phyloP scores from a whole-genome alignment of 2,329 filamentous ascomycete genomes.

The Zasmidium cellare region DNA sequence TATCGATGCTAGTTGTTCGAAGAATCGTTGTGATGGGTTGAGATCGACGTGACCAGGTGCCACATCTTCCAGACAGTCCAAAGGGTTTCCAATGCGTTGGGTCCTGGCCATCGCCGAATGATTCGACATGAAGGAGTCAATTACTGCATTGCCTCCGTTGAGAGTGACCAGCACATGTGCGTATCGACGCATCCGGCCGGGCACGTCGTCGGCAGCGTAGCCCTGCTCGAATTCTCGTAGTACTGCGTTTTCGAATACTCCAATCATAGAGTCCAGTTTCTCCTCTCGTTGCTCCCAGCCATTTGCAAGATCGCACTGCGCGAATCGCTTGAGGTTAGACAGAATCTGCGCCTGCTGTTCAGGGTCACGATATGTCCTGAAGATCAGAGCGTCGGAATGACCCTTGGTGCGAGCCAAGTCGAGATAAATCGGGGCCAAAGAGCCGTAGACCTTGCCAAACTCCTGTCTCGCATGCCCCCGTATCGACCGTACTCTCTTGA shows the following conservation, averaged over 20 bases:
- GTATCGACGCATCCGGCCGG: constrained; percentile 85
- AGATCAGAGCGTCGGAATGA: constrained; percentile 79
- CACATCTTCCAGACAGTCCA: constrained; percentile 76
- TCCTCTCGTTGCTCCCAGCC: constrained; percentile 72
- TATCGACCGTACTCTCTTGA: constrained; percentile 73
- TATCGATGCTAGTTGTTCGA: constrained; percentile 70
- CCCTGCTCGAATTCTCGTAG: constrained; percentile 90
- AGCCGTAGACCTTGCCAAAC: constrained; percentile 87
- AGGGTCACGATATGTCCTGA: constrained; percentile 82
- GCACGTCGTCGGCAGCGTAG: constrained; percentile 83
- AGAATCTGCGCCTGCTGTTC: constrained; percentile 90
- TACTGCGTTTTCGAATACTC: constrained; percentile 87
- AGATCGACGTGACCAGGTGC: constrained; percentile 69
- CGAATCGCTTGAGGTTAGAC: constrained; percentile 74
- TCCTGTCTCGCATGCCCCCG: constrained; percentile 84
- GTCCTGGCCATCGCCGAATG: constrained; percentile 79
- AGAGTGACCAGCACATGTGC: constrained; percentile 80
- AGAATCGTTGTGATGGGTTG: constrained; percentile 78
- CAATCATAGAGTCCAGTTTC: constrained; percentile 71
- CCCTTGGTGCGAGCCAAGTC: constrained; percentile 72
- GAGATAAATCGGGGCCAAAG: constrained; percentile 82
- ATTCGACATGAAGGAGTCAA: constrained; percentile 82
- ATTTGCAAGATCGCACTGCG: constrained; percentile 75
- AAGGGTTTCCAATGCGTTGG: constrained; percentile 68
- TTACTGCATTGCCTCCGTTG: constrained; percentile 74